These are phyloP conservation scores for Adiantum capillusveneris DNA, from an alignment of 75 land plant species.

Conservation along the genomic window DNA sequence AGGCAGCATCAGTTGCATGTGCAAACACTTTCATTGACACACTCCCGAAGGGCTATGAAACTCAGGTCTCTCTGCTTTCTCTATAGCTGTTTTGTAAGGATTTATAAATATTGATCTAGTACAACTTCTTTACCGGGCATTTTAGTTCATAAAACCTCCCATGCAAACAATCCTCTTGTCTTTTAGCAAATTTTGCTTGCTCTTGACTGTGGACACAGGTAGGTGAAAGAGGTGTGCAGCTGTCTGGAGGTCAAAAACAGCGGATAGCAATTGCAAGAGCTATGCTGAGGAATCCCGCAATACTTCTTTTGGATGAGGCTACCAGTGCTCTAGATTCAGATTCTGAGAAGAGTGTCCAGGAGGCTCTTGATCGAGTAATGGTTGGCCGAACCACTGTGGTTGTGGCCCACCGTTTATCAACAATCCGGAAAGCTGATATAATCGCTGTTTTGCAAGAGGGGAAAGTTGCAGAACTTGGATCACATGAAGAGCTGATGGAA, in stretches of 20 bases:
- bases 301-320: constrained; percentile 16
- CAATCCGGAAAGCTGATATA: constrained; percentile 18
- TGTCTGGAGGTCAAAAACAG: constrained; percentile 18
- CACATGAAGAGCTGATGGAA: constrained; percentile 21
- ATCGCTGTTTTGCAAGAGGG: constrained; percentile 35
- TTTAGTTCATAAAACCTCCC: too few relatives aligned
- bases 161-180: neutral
- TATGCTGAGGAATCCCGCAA: constrained; percentile 12
- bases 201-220: too few relatives aligned
- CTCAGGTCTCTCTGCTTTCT: constrained; percentile 56
- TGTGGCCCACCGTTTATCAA: constrained; percentile 22
- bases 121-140: too few relatives aligned
- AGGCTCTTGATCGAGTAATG: constrained; percentile 10
- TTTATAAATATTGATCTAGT: too few relatives aligned
- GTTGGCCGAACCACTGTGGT: constrained; percentile 14
- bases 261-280: constrained; percentile 17
- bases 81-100: too few relatives aligned
- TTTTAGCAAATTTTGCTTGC: neutral
- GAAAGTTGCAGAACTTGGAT: constrained; percentile 20
- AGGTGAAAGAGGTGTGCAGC: constrained; percentile 14
- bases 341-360: constrained; percentile 11
- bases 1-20: constrained; percentile 75
- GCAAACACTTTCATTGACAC: constrained; percentile 63
- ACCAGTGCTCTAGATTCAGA: constrained; percentile 15
- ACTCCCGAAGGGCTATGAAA: constrained; percentile 77